Percentiles rank a stretch among this genome's conserved stretches.
Evolutionary conservation across 169 alveolate species (phyloP).

Genomic region (Cryptosporidium muris): DNA sequence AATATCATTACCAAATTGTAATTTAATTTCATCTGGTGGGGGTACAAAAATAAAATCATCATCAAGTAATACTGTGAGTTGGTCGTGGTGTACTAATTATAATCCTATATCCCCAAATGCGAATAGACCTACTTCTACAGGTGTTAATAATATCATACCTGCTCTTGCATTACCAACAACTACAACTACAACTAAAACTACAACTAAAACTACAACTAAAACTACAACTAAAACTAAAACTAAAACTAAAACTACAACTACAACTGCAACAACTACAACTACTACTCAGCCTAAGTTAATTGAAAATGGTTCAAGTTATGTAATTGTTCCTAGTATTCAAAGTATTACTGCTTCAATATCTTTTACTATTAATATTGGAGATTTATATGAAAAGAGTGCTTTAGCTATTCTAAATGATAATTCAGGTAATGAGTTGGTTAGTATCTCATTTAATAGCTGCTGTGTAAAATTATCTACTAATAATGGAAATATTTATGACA

Average conservation of each 20-base stretch:
- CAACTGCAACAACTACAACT: slow-evolving; percentile 64
- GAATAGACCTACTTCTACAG: slow-evolving; percentile 45
- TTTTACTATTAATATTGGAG: slow-evolving; percentile 6
- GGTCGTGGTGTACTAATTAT: slow-evolving; percentile 14
- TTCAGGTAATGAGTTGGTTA: background rate
- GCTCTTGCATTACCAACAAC: slow-evolving; percentile 64
- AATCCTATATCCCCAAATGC: slow-evolving; percentile 40
- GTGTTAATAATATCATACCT: slow-evolving; percentile 23
- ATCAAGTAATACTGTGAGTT: background rate
- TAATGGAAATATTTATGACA: slow-evolving; percentile 30
- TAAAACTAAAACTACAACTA: slow-evolving; percentile 23
- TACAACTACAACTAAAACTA: slow-evolving; percentile 39
- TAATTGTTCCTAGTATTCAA: slow-evolving; percentile 65
- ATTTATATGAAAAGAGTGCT: background rate
- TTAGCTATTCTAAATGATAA: slow-evolving; percentile 9
- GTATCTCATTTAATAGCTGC: slow-evolving; percentile 22
- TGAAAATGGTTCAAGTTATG: slow-evolving; percentile 11
- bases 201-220: slow-evolving; percentile 50
- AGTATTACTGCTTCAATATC: slow-evolving; percentile 52
- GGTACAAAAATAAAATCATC: slow-evolving; percentile 23
- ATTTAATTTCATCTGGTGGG: slow-evolving; percentile 1
- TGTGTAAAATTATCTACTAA: slow-evolving; percentile 25
- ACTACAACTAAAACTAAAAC: slow-evolving; percentile 37
- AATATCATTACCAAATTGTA: slow-evolving; percentile 32
- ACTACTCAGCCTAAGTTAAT: slow-evolving; percentile 22